Base-by-base conservation (phyloP, 2,329 filamentous ascomycete genomes). In the Chalaropsis ovoidea region DNA sequence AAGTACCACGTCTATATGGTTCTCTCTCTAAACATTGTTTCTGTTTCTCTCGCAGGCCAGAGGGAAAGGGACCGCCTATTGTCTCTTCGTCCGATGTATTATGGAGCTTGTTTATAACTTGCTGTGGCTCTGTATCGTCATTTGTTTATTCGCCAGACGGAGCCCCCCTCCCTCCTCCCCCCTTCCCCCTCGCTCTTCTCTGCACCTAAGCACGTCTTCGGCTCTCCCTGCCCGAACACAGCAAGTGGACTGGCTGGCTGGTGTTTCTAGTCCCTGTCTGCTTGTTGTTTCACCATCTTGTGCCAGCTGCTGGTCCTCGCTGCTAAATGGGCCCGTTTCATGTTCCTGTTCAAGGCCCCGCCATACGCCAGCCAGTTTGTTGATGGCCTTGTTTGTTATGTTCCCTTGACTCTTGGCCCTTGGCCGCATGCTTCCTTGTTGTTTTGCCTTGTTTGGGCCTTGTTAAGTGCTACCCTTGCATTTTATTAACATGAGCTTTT, bases 241-340 rank as follows among this genome's bases (percentile, higher is more conserved):
- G 22, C 47, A 49, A 49, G n/a, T 11, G 8, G 11, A 10, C 11
- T 17, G 24, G 10, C 11, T 17, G 24, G 52, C 52, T 27, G 52
- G 24, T 58, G 52, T 58, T 58, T 58, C 52, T 58, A n/a, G 24
- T n/a, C 52, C 52, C 27, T 58, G 52, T 58, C 52, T 5, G 52
- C 52, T 58, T 58, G 31, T 58, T 58, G 52, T 58, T 58, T 58
- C 52, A 58, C 52, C 52, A 58, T 58, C 17, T 31, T 58, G 27
- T 58, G 27, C 52, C 27, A 58, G 27, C 27, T 58, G 52, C 52
- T 58, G 27, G 17, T 17, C 27, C 52, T 58, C 24, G 22, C 52
- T 58, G 24, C 27, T 31, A n/a, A 35, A 31, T 58, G 24, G 22
- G 13, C 52, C 24, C 52, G 52, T 58, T 58, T 58, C 52, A 58